phyloP scores from a whole-genome alignment of 306 rosid species.

The Lagenaria siceraria region DNA sequence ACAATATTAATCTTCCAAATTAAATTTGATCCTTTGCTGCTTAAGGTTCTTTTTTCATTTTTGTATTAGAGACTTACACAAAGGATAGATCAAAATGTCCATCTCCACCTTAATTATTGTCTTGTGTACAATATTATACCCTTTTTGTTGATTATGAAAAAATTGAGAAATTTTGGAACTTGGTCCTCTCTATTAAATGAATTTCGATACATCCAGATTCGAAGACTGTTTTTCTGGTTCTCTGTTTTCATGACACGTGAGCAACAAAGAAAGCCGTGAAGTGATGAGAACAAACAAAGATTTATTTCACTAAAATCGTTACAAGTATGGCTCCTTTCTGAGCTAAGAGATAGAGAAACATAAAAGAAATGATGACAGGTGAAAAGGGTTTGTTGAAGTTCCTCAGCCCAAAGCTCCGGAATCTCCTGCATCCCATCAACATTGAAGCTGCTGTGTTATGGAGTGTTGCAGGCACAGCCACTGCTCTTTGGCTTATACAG shows the following conservation, averaged over 20 bases:
- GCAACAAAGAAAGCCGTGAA: not conserved
- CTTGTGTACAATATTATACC: not conserved
- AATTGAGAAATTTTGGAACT: not conserved
- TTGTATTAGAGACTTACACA: not conserved
- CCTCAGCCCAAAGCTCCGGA: constrained; percentile 25
- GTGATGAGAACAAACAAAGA: constrained; percentile 1
- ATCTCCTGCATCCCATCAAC: constrained; percentile 34
- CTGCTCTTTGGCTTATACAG: constrained; percentile 1
- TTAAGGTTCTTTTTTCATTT: not conserved
- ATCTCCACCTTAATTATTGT: not conserved
- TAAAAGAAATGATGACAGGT: constrained; percentile 30
- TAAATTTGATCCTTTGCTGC: constrained; percentile 18
- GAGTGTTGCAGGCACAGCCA: constrained; percentile 50
- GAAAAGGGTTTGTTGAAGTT: constrained; percentile 17
- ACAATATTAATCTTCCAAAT: constrained; percentile 28
- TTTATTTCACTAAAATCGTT: not conserved
- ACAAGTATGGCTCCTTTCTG: constrained; percentile 21
- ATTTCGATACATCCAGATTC: not conserved
- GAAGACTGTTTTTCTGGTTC: not conserved
- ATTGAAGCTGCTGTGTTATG: constrained; percentile 63
- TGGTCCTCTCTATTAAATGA: not conserved
- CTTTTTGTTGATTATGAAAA: not conserved
- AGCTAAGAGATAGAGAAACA: not conserved
- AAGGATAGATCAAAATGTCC: not conserved
- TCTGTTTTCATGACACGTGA: not conserved